Percentiles rank a stretch among this genome's conserved stretches.
Conservation (phyloP, 805 yeast genomes). For the Yarrowia sp. region DNA sequence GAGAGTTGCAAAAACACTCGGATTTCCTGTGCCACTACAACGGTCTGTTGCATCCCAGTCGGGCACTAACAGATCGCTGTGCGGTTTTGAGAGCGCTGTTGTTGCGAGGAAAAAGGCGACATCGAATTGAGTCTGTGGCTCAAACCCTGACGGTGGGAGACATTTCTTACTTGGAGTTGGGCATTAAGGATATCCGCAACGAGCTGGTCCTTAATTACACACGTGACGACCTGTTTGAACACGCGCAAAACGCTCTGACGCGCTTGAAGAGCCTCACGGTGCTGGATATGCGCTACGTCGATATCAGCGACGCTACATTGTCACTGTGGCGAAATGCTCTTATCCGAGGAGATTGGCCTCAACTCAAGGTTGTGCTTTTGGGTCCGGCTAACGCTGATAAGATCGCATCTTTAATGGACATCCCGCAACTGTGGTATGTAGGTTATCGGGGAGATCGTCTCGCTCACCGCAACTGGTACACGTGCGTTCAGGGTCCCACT, state of each 20-base stretch:
- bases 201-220: constrained; percentile 1
- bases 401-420: background rate
- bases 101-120: constrained; percentile 1
- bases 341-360: constrained; percentile 8
- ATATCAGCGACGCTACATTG: background rate
- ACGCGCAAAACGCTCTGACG: background rate
- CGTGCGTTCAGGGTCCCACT: background rate
- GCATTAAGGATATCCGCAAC: background rate
- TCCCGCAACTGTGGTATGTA: constrained; percentile 1
- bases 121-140: constrained; percentile 4
- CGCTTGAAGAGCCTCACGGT: background rate
- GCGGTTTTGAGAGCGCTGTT: background rate
- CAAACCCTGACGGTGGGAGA: constrained; percentile 3
- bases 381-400: background rate
- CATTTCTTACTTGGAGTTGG: background rate
- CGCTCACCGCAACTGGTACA: background rate
- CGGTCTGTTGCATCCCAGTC: background rate
- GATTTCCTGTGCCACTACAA: constrained; percentile 1
- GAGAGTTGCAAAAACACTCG: background rate
- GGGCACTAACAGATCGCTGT: background rate
- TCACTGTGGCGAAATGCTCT: constrained; percentile 1
- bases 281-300: background rate
- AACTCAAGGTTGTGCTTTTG: background rate
- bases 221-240: background rate
- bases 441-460: background rate